These are phyloP conservation scores for Lipomyces chichibuensis DNA, from an alignment of 805 yeast genomes.

Conservation along the genomic window DNA sequence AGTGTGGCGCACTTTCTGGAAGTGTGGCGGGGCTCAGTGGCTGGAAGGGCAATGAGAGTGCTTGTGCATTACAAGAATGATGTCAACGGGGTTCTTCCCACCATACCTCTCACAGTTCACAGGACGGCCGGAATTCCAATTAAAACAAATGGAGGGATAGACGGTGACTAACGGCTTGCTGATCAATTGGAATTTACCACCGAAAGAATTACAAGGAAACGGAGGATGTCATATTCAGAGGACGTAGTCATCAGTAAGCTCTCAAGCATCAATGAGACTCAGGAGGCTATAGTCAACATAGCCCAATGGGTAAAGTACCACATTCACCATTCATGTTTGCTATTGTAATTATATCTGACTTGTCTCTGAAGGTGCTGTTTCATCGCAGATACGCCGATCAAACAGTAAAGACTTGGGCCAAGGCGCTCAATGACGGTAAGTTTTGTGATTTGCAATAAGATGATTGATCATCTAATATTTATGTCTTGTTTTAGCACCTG, in stretches of 20 bases:
- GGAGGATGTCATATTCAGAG: conserved; percentile 53
- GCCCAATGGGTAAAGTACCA: conserved; percentile 63
- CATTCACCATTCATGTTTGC: not conserved
- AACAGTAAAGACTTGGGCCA: conserved; percentile 59
- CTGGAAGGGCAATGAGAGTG: not conserved
- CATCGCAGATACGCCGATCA: conserved; percentile 61
- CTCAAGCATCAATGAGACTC: conserved; percentile 57
- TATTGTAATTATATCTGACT: not conserved
- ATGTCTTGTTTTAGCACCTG: conserved; percentile 38
- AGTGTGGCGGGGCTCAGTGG: not conserved
- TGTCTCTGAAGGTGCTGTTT: conserved; percentile 49
- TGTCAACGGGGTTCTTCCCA: not conserved
- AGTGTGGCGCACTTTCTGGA: not conserved
- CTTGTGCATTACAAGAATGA: not conserved
- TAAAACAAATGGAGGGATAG: not conserved
- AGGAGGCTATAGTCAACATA: conserved; percentile 71
- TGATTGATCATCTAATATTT: conserved; percentile 3
- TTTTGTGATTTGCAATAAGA: not conserved
- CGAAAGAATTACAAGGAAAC: not conserved
- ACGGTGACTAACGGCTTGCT: not conserved
- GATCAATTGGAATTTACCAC: not conserved
- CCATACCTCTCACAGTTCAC: not conserved
- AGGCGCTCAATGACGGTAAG: conserved; percentile 42
- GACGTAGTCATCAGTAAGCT: conserved; percentile 50
- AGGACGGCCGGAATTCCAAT: not conserved